A percentile compares a stretch with the other conserved stretches of the same genome.
These are phyloP conservation scores for Shiraia sp. DNA, from an alignment of 2,329 filamentous ascomycete species.

Conservation along the genomic window DNA sequence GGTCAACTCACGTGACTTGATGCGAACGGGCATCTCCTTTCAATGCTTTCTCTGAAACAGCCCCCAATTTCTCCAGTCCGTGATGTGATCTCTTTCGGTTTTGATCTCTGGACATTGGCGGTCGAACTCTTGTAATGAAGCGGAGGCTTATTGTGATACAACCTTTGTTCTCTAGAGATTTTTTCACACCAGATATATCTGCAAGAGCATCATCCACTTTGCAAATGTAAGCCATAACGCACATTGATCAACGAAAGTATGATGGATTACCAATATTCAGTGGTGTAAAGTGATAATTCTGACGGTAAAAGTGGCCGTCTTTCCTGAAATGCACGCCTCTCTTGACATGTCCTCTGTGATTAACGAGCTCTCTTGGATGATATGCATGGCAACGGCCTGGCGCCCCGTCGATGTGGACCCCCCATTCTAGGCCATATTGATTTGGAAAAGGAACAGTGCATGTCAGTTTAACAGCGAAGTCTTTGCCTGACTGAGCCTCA, in stretches of 20 bases:
- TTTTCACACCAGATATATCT: background rate
- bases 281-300: constrained; percentile 7
- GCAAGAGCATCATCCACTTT: background rate
- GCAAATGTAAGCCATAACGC: background rate
- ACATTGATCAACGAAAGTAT: background rate
- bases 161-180: constrained; percentile 2
- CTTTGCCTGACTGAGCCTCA: constrained; percentile 5
- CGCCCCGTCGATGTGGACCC: background rate
- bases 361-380: background rate
- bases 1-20: constrained; percentile 8
- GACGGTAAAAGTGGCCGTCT: background rate
- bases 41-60: constrained; percentile 11
- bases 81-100: background rate
- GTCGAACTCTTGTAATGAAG: constrained; percentile 3
- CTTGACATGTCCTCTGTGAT: background rate
- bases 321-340: background rate
- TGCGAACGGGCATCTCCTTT: constrained; percentile 15
- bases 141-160: constrained; percentile 1
- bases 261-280: constrained; percentile 10
- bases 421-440: background rate
- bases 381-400: background rate
- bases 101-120: too few species aligned
- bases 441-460: constrained; percentile 3
- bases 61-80: background rate
- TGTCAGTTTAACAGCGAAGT: constrained; percentile 2